phyloP scores from a whole-genome alignment of 2,329 filamentous ascomycete genomes.

The Ceratocystis eucalypticola region DNA sequence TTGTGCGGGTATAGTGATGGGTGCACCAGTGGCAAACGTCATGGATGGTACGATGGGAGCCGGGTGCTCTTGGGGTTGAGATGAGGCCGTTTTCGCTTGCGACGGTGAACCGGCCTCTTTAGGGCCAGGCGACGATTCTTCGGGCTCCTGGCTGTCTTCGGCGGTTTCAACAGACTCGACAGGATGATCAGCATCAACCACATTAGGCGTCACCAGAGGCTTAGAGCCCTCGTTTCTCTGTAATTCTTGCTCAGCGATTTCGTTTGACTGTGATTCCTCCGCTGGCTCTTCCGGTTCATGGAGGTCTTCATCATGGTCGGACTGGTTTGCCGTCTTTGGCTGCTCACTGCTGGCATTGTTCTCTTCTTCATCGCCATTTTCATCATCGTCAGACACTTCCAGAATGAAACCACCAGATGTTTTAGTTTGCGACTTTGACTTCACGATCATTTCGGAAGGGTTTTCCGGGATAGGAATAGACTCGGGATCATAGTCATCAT shows the following conservation, averaged over 20 bases:
- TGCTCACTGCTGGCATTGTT: neutral
- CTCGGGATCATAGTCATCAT: conserved; percentile 45
- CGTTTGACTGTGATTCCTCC: neutral
- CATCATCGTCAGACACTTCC: conserved; percentile 47
- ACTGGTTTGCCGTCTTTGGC: neutral
- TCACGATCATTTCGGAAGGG: conserved; percentile 24
- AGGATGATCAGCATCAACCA: neutral
- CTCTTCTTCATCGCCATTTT: conserved; percentile 27
- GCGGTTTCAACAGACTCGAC: conserved; percentile 1
- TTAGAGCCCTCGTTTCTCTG: too few relatives aligned
- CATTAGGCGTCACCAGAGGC: neutral
- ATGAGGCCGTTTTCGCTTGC: neutral
- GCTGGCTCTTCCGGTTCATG: conserved; percentile 9
- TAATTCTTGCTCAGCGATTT: neutral
- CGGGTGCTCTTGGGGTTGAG: neutral
- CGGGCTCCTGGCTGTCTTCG: conserved; percentile 6
- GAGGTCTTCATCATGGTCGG: conserved; percentile 4
- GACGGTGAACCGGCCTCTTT: neutral
- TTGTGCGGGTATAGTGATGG: conserved; percentile 13
- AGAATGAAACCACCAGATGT: conserved; percentile 47
- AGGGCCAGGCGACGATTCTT: neutral
- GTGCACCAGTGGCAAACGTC: neutral
- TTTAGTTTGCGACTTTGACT: conserved; percentile 38
- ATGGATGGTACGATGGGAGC: conserved; percentile 7
- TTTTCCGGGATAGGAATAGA: conserved; percentile 36